Evolutionary conservation across 768 basidiomycete genomes (phyloP).

Genomic region (Boletus subparvulus): DNA sequence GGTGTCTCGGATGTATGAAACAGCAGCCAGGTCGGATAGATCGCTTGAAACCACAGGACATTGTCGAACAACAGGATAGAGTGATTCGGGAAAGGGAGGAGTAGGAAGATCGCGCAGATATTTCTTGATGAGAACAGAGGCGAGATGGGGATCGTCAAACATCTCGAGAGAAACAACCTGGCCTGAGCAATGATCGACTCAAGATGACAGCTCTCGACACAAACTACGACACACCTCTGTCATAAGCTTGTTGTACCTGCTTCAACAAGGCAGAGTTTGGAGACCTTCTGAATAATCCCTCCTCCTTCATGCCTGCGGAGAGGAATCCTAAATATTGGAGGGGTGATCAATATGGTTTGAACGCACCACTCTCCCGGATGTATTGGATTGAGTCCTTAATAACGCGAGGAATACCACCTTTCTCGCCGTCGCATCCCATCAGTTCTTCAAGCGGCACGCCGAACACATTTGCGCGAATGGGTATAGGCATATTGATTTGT

Average conservation of each 20-base stretch:
- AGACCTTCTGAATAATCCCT: constrained; percentile 83
- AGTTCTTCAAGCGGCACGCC: constrained; percentile 79
- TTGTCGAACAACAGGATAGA: constrained; percentile 62
- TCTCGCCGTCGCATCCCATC: constrained; percentile 84
- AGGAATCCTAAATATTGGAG: background rate
- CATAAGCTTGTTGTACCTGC: constrained; percentile 81
- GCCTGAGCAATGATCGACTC: constrained; percentile 39
- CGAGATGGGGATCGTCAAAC: constrained; percentile 76
- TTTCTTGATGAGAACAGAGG: constrained; percentile 84
- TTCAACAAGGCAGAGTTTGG: constrained; percentile 67
- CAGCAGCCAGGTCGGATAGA: constrained; percentile 53
- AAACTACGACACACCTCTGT: constrained; percentile 52
- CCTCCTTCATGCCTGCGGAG: constrained; percentile 54
- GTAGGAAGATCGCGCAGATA: constrained; percentile 78
- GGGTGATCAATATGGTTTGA: background rate
- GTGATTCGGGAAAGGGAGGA: constrained; percentile 70
- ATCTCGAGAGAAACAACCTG: constrained; percentile 76
- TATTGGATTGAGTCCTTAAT: constrained; percentile 74
- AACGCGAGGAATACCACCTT: constrained; percentile 77
- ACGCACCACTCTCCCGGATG: constrained; percentile 55
- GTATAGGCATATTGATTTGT: constrained; percentile 64
- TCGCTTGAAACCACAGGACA: constrained; percentile 63
- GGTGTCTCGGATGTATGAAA: constrained; percentile 66
- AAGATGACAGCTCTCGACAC: background rate
- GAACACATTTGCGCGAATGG: constrained; percentile 63